Base-by-base conservation (phyloP, 192 early-diverging fungal genomes). In the Diversispora epigaea region DNA sequence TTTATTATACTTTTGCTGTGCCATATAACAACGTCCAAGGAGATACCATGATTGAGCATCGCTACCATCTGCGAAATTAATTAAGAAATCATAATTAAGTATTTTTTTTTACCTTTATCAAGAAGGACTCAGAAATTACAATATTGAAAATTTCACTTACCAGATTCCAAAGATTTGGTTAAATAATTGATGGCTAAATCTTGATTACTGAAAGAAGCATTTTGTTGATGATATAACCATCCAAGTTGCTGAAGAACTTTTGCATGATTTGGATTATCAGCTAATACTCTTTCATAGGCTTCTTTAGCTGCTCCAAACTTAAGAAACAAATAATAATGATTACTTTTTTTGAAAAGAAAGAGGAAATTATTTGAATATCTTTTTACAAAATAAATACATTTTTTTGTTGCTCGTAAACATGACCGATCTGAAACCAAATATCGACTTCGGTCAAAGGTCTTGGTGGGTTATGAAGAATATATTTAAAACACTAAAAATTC, bases 401-500 rank as follows among this genome's bases (percentile, higher is more conserved):
- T 52, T 94, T 95, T 79, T 93, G 92, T 74, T 95, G 93, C 80
- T 99, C 97, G 79, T 97, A 92, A 3, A 97, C 93, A 70, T 96
- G 95, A 8, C 96, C 97, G 69, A 96, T 98, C 81, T 99, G 96
- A 83, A 96, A 99, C 95, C 94, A 96, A 56, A 99, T 95, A 79
- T 99, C 98, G 4, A 89, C 87, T 77, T 96, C 94, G 19, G 94
- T 95, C 32, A 98, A 87, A 32, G 98, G 98, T 71, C 89, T 91
- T n/a, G 96, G 96, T 15, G 96, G 96, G 17, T 87, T 87, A 39
- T 82, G 79, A 4, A 97, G 79, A 64, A 97, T 96, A 82, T 95
- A 94, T 54, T 90, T 89, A 86, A 98, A 97, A 85, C 93, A 97
- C 84, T 93, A 77, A 12, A 4, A 55, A 64, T 47, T 25, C n/a